A percentile compares a stretch with the other conserved stretches of the same genome.
Conservation (phyloP, 768 basidiomycete genomes). For the Mycena metata region DNA sequence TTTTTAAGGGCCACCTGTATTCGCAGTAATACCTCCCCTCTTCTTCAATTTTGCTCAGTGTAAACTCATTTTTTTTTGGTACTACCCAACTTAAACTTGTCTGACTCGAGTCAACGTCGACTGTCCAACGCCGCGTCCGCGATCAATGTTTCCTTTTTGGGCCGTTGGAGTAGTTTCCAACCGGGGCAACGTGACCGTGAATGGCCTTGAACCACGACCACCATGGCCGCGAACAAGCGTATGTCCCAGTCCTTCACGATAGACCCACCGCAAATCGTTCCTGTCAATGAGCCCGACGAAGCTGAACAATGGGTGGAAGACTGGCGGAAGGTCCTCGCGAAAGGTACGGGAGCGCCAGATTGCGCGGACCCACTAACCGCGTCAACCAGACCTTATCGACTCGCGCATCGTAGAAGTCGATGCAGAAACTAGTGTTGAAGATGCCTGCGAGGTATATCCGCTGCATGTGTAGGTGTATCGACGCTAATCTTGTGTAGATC, state of each 20-base stretch:
- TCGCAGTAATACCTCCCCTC: too few relatives aligned
- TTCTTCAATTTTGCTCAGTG: too few relatives aligned
- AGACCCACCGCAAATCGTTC: conserved; percentile 14
- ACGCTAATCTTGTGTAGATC: conserved; percentile 53
- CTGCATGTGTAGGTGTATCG: conserved; percentile 19
- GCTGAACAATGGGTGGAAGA: conserved; percentile 67
- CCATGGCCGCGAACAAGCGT: conserved; percentile 39
- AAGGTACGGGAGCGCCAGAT: conserved; percentile 57
- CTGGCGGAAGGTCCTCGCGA: conserved; percentile 70
- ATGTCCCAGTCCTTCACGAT: conserved; percentile 39
- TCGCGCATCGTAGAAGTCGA: conserved; percentile 74
- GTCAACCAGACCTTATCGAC: conserved; percentile 74
- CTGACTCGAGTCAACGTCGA: too few relatives aligned
- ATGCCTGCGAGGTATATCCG: conserved; percentile 77
- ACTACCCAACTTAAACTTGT: too few relatives aligned
- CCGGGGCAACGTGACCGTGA: too few relatives aligned
- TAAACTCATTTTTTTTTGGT: too few relatives aligned
- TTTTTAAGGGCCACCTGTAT: too few relatives aligned
- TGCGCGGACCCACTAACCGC: conserved; percentile 4
- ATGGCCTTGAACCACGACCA: neutral
- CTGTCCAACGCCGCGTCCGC: too few relatives aligned
- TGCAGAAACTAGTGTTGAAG: conserved; percentile 82
- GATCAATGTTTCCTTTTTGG: too few relatives aligned
- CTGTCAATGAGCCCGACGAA: conserved; percentile 43
- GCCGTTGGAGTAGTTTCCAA: too few relatives aligned